Evolutionary conservation across 108 stramenopile species (phyloP).

Genomic region (Seminavis robusta): DNA sequence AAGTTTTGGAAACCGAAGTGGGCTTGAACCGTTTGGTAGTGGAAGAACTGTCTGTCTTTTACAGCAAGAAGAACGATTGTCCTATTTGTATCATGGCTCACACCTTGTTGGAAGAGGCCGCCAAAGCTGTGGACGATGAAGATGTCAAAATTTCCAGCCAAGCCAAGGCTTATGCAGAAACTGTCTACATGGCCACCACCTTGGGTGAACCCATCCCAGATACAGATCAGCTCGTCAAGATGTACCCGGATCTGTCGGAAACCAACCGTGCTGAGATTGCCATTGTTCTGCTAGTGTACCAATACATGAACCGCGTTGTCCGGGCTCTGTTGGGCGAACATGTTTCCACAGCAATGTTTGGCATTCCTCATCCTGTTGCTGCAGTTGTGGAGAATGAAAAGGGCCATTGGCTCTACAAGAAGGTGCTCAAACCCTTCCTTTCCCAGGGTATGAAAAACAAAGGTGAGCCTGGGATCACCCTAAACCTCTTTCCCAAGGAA

Average conservation of each 20-base stretch:
- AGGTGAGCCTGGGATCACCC: conserved; percentile 1
- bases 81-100: conserved; percentile 4
- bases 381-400: neutral
- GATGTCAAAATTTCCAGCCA: too few relatives aligned
- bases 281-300: neutral
- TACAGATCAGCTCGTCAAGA: too few relatives aligned
- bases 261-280: conserved; percentile 1
- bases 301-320: neutral
- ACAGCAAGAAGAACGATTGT: conserved; percentile 10
- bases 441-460: neutral
- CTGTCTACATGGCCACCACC: neutral
- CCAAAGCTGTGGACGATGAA: conserved; percentile 1
- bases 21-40: neutral
- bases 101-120: neutral
- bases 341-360: conserved; percentile 2
- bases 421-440: neutral
- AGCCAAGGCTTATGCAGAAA: neutral
- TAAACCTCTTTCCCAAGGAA: neutral
- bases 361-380: neutral
- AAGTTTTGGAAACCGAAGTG: neutral
- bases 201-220: too few relatives aligned
- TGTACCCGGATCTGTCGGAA: too few relatives aligned
- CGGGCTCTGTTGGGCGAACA: conserved; percentile 1
- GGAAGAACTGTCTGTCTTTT: neutral
- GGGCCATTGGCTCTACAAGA: neutral